Conservation (phyloP, 768 basidiomycete species). For the Pisolithus orientalis region DNA sequence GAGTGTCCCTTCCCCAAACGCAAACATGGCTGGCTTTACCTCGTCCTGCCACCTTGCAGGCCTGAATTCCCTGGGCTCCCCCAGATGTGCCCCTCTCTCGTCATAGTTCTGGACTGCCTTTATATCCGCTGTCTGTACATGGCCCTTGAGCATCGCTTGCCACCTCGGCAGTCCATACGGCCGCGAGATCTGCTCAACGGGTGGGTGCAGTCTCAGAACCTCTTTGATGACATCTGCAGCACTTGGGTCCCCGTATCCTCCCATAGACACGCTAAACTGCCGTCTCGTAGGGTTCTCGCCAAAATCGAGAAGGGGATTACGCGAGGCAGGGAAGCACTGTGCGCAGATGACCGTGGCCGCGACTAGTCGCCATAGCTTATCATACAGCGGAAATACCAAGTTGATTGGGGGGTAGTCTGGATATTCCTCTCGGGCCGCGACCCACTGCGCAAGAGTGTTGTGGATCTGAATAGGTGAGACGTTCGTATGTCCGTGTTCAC, state of each 20-base stretch:
- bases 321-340: constrained; percentile 15
- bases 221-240: constrained; percentile 17
- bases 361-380: constrained; percentile 57
- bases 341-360: constrained; percentile 38
- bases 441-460: constrained; percentile 31
- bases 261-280: constrained; percentile 15
- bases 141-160: constrained; percentile 9
- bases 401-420: constrained; percentile 31
- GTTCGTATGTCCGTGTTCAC: constrained; percentile 30
- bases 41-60: constrained; percentile 10
- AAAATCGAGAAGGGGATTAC: constrained; percentile 32
- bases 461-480: constrained; percentile 31
- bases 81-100: constrained; percentile 37
- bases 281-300: constrained; percentile 25
- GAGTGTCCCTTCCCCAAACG: constrained; percentile 40
- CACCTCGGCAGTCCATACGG: constrained; percentile 6
- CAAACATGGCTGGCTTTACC: constrained; percentile 25
- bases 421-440: constrained; percentile 23
- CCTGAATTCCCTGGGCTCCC: constrained; percentile 30
- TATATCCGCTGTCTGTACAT: constrained; percentile 18
- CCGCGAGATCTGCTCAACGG: constrained; percentile 11
- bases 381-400: constrained; percentile 53
- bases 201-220: constrained; percentile 8
- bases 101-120: constrained; percentile 21
- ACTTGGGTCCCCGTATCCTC: constrained; percentile 6